Conservation (phyloP, 768 basidiomycete species). For the Kondoa subrosea region DNA sequence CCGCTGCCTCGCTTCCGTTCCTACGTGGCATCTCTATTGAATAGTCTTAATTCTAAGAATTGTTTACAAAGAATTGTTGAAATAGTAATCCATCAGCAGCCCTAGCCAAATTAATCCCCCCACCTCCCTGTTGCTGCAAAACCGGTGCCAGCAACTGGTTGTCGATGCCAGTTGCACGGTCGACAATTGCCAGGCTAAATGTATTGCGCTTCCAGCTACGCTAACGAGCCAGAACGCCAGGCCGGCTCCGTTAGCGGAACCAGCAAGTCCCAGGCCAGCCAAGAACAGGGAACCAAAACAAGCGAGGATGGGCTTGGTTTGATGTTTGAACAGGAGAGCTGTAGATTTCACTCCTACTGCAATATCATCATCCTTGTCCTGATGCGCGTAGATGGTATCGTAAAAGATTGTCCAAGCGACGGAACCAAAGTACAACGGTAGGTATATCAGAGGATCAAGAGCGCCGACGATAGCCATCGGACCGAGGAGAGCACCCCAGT, state of each 20-base stretch:
- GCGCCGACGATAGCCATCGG: constrained; percentile 82
- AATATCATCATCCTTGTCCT: constrained; percentile 88
- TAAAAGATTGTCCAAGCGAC: constrained; percentile 90
- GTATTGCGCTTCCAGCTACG: constrained; percentile 51
- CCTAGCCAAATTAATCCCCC: constrained; percentile 25
- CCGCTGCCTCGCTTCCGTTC: no score
- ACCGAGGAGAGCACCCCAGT: constrained; percentile 90
- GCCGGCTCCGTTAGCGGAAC: constrained; percentile 59
- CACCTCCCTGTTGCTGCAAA: constrained; percentile 32
- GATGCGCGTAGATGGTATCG: constrained; percentile 95
- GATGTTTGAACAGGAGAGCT: constrained; percentile 69
- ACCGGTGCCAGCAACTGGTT: constrained; percentile 74
- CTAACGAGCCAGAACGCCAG: constrained; percentile 61
- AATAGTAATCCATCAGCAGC: constrained; percentile 15
- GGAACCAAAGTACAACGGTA: constrained; percentile 78
- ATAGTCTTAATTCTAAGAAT: no score
- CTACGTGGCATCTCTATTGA: no score
- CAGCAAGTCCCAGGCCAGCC: constrained; percentile 58
- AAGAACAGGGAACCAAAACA: constrained; percentile 57
- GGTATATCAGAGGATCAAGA: constrained; percentile 62
- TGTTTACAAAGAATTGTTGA: constrained; percentile 9
- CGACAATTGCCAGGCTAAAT: constrained; percentile 59
- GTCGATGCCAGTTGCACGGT: constrained; percentile 59
- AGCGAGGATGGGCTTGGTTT: constrained; percentile 56
- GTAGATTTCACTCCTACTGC: constrained; percentile 80